Conservation (phyloP, 306 rosid genomes). For the Glycine tomentella region DNA sequence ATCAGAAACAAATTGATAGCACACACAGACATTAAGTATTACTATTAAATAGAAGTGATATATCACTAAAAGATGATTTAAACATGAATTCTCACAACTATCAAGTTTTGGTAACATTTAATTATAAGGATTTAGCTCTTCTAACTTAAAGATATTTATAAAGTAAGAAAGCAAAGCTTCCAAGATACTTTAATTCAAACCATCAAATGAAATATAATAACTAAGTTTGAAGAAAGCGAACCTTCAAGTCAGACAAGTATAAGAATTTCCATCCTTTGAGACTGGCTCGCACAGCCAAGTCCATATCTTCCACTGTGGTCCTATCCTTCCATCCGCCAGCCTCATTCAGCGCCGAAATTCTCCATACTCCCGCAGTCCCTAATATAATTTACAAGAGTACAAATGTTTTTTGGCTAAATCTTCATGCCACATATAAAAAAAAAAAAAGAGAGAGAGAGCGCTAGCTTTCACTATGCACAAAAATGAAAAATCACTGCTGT, state of each 20-base stretch:
- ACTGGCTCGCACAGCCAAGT: conserved; percentile 97
- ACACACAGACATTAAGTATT: background rate
- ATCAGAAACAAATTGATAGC: background rate
- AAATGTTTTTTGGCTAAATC: conserved; percentile 10
- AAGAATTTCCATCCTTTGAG: conserved; percentile 97
- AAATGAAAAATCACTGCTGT: background rate
- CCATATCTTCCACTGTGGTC: conserved; percentile 98
- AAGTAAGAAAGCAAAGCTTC: background rate
- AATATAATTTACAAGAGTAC: conserved; percentile 16
- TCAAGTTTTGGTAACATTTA: background rate
- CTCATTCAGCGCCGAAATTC: conserved; percentile 83
- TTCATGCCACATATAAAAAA: background rate
- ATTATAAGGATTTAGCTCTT: background rate
- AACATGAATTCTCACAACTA: conserved; percentile 17
- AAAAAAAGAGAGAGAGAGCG: background rate
- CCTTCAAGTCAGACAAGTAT: conserved; percentile 73
- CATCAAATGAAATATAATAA: background rate
- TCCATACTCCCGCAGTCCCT: conserved; percentile 99
- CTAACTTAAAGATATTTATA: background rate
- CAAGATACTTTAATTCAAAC: background rate
- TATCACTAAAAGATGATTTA: conserved; percentile 3
- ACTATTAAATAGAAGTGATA: background rate
- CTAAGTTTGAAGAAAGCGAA: conserved; percentile 13
- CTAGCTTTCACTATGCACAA: conserved; percentile 1
- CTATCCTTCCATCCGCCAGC: conserved; percentile 99